These are phyloP conservation scores for Candida ortonii DNA, from an alignment of 805 yeast genomes.

Conservation along the genomic window DNA sequence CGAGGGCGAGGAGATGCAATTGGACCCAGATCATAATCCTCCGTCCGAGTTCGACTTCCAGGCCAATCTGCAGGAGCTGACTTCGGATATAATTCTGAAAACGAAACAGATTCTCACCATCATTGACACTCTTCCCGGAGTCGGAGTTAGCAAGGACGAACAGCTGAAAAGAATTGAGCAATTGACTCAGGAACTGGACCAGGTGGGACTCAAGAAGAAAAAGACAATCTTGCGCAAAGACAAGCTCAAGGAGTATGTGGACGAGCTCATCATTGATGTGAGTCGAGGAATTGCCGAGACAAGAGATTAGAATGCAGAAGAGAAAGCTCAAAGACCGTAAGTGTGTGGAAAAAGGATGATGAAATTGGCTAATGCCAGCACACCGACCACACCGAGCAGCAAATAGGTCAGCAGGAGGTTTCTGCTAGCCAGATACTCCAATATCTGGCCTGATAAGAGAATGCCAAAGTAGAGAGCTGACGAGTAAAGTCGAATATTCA, in stretches of 20 bases:
- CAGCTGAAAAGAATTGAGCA: constrained; percentile 64
- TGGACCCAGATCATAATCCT: constrained; percentile 58
- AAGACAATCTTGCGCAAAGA: constrained; percentile 64
- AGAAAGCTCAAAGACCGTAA: constrained; percentile 38
- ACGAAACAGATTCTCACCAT: constrained; percentile 82
- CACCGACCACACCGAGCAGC: constrained; percentile 21
- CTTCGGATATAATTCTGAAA: constrained; percentile 81
- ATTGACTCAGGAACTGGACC: constrained; percentile 58
- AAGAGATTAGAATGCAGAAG: constrained; percentile 36
- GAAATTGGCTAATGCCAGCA: constrained; percentile 23
- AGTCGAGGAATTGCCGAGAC: constrained; percentile 53
- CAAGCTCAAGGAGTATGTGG: constrained; percentile 56
- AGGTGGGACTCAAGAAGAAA: constrained; percentile 57
- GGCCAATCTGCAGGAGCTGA: constrained; percentile 66
- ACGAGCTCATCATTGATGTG: constrained; percentile 59
- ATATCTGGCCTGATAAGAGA: constrained; percentile 40
- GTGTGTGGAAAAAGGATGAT: too few species aligned
- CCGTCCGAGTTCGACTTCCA: constrained; percentile 33
- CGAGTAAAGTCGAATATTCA: constrained; percentile 46
- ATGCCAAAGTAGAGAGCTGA: constrained; percentile 50
- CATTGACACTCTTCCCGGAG: constrained; percentile 89
- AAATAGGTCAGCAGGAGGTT: constrained; percentile 29
- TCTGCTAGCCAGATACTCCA: constrained; percentile 39
- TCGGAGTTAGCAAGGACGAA: constrained; percentile 74
- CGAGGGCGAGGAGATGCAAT: constrained; percentile 51